Percentiles rank a stretch among this genome's conserved stretches.
Conservation (phyloP, 495 filamentous ascomycete species). For the Wilcoxina mikolae region DNA sequence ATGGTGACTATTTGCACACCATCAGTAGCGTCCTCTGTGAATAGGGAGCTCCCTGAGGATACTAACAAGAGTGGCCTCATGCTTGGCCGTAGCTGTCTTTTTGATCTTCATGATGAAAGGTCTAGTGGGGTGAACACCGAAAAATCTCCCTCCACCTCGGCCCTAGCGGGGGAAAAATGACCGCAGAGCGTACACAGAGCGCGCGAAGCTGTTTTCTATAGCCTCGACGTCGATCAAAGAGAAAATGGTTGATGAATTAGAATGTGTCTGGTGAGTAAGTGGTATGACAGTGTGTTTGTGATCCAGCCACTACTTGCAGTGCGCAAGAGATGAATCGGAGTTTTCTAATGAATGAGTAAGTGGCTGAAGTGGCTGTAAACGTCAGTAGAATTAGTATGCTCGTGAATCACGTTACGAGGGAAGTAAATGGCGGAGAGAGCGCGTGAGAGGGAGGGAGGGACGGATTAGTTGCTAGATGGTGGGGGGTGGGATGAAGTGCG, state of each 20-base stretch:
- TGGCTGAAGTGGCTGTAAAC: not conserved
- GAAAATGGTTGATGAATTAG: not conserved
- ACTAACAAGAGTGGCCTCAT: slow-evolving; percentile 84
- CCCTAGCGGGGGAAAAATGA: not conserved
- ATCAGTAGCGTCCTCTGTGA: slow-evolving; percentile 9
- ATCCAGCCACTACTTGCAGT: too few species aligned
- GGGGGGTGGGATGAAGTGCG: slow-evolving; percentile 1
- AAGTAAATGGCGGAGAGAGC: not conserved
- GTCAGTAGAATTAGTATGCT: not conserved
- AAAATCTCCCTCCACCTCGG: not conserved
- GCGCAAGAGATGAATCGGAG: too few species aligned
- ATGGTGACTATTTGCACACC: slow-evolving; percentile 54
- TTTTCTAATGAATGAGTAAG: not conserved
- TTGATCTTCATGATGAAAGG: slow-evolving; percentile 81
- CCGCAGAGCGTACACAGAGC: not conserved
- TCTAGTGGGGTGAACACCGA: not conserved
- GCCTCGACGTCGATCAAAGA: not conserved
- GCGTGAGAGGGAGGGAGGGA: not conserved
- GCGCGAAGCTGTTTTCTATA: not conserved
- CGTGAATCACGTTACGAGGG: not conserved
- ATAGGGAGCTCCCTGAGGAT: slow-evolving; percentile 2
- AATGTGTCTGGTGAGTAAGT: not conserved
- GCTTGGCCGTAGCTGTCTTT: slow-evolving; percentile 80
- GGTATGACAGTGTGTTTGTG: too few species aligned
- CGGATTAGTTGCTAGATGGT: not conserved